phyloP scores from a whole-genome alignment of 306 rosid species.

The Citrullus colocynthis region DNA sequence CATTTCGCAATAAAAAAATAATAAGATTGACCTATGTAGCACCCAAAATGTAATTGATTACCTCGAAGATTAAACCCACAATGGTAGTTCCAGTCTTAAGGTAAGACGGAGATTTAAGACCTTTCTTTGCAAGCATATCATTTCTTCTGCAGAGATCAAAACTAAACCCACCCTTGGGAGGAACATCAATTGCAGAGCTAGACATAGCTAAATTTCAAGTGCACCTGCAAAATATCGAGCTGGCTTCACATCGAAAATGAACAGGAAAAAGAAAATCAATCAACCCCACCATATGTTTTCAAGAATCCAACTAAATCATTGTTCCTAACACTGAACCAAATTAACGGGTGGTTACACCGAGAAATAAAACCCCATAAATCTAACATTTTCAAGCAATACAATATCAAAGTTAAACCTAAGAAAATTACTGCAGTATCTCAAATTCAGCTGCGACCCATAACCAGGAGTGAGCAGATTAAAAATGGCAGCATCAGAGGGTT shows the following conservation, averaged over 20 bases:
- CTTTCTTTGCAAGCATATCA: constrained; percentile 67
- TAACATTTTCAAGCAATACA: background rate
- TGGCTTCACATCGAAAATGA: background rate
- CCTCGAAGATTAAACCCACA: constrained; percentile 77
- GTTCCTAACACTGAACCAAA: background rate
- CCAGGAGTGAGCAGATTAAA: background rate
- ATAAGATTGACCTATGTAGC: background rate
- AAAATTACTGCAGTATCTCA: background rate
- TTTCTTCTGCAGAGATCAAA: constrained; percentile 86
- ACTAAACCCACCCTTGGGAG: constrained; percentile 80
- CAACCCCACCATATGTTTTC: background rate
- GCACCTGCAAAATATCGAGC: constrained; percentile 9
- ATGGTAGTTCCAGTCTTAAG: constrained; percentile 89
- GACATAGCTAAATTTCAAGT: constrained; percentile 32
- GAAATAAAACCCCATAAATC: background rate
- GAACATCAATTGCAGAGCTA: constrained; percentile 37
- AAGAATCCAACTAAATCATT: background rate
- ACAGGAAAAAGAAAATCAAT: background rate
- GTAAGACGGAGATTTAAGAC: constrained; percentile 40
- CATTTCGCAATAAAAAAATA: background rate
- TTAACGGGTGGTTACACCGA: background rate
- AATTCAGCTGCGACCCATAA: background rate
- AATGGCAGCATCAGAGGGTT: background rate
- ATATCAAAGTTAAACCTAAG: background rate
- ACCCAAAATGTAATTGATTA: constrained; percentile 2